Percentiles rank a stretch among this genome's conserved stretches.
Conservation (phyloP, 2,329 filamentous ascomycete species). For the Colletotrichum neosansevieriae region DNA sequence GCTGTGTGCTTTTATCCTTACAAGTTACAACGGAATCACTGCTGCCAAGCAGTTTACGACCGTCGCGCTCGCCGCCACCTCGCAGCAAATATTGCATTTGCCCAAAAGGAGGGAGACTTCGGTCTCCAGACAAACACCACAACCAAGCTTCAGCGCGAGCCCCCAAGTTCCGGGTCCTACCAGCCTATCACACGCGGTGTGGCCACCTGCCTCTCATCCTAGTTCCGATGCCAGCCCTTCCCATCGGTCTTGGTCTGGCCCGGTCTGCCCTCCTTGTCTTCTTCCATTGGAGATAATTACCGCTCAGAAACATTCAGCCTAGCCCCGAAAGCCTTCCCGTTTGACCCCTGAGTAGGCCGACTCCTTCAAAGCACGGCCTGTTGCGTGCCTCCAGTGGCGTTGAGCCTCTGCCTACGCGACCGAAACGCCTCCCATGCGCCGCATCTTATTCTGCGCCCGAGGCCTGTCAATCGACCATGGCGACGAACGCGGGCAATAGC, state of each 20-base stretch:
- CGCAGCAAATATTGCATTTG: constrained; percentile 39
- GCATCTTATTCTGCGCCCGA: constrained; percentile 41
- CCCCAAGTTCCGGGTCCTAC: constrained; percentile 13
- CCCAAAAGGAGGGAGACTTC: constrained; percentile 12
- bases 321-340: constrained; percentile 36
- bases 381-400: constrained; percentile 32
- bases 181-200: constrained; percentile 23
- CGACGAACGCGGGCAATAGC: too few species aligned
- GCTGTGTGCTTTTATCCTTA: constrained; percentile 16
- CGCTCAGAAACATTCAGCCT: constrained; percentile 13
- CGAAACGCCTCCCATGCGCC: constrained; percentile 39
- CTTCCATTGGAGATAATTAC: constrained; percentile 5
- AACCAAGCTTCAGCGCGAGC: neutral
- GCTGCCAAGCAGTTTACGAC: constrained; percentile 6
- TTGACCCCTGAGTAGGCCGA: constrained; percentile 37
- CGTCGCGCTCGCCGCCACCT: constrained; percentile 36
- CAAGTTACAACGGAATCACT: constrained; percentile 11
- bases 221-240: constrained; percentile 13
- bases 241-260: constrained; percentile 9
- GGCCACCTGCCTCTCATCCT: constrained; percentile 8
- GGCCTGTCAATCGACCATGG: constrained; percentile 7
- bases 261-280: constrained; percentile 7
- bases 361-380: constrained; percentile 27
- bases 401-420: constrained; percentile 33
- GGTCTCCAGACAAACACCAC: neutral